Base-by-base conservation (phyloP, 306 rosid genomes). In the Corylus heterophylla region DNA sequence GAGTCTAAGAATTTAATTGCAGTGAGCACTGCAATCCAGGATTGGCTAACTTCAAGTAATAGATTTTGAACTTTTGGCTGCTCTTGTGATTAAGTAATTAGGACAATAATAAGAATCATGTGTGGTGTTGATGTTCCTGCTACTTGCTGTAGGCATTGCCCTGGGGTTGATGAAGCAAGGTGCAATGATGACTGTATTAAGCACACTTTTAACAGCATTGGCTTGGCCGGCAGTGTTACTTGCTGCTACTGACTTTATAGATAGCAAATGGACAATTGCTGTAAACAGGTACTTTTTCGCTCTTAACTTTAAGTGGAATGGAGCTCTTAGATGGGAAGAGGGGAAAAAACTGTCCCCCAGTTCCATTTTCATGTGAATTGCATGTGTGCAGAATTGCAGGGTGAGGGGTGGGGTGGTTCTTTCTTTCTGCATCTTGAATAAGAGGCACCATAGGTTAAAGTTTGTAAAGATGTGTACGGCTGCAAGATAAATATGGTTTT, bases 231-330 rank as follows among this genome's bases (percentile, higher is more conserved):
- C 96, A 79, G 74, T 90, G 44, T 73, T 91, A 71, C 12, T 91
- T 80, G 13, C 87, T 25, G 69, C 96, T 72, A 76, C 86, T 81
- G 87, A 89, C 86, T 13, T 91, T 79, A 91, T 91, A 72, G 96
- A 91, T 83, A 91, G 83, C 83, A 86, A 47, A 83, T 91, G 96
- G 96, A 85, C 93, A 59, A 13, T 91, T 82, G 96, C 93, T 47
- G 55, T 86, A 13, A 91, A 91, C 85, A 91, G 93, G 96, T 84
- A 72, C 45, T 66, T 54, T 70, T 50, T 63, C 50, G 17, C 72
- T n/a, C 72, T 39, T 67, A 9, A 14, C 66, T 59, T 11, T 9
- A 25, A 59, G 66, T 25, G 66, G 39, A 59, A 59, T 3, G 66
- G 66, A 59, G 8, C 39, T 20, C 37, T 59, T 59, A 25, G 66